phyloP scores from a whole-genome alignment of 1,284 basidiomycete species.

The Naganishia sp. region DNA sequence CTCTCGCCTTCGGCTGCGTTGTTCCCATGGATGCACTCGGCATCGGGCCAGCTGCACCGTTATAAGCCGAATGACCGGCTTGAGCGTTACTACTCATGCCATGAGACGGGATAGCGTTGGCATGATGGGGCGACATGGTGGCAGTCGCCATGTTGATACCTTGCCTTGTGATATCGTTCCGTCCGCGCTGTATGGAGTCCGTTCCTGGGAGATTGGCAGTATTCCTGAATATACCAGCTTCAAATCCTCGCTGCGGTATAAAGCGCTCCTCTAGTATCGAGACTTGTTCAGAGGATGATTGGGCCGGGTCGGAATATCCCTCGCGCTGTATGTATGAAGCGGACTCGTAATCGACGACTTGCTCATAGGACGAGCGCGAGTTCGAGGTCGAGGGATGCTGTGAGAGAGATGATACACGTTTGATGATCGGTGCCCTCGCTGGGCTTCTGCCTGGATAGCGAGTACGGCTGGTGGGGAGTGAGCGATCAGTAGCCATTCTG shows the following conservation, averaged over 20 bases:
- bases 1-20: constrained; percentile 2
- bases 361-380: constrained; percentile 5
- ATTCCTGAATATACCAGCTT: too few species aligned
- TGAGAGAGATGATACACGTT: constrained; percentile 43
- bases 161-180: background rate
- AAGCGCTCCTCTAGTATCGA: background rate
- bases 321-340: background rate
- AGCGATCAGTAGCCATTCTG: background rate
- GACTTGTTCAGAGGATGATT: background rate
- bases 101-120: background rate
- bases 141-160: constrained; percentile 1
- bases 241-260: background rate
- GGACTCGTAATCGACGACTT: background rate
- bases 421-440: constrained; percentile 38
- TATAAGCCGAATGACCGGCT: background rate
- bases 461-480: background rate
- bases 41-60: background rate
- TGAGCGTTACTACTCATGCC: background rate
- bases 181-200: background rate
- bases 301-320: background rate
- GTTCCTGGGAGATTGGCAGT: background rate
- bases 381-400: constrained; percentile 2
- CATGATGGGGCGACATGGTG: background rate
- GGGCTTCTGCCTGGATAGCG: constrained; percentile 20
- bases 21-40: background rate